phyloP scores from a whole-genome alignment of 495 filamentous ascomycete species.

The Lichina pygmaea region DNA sequence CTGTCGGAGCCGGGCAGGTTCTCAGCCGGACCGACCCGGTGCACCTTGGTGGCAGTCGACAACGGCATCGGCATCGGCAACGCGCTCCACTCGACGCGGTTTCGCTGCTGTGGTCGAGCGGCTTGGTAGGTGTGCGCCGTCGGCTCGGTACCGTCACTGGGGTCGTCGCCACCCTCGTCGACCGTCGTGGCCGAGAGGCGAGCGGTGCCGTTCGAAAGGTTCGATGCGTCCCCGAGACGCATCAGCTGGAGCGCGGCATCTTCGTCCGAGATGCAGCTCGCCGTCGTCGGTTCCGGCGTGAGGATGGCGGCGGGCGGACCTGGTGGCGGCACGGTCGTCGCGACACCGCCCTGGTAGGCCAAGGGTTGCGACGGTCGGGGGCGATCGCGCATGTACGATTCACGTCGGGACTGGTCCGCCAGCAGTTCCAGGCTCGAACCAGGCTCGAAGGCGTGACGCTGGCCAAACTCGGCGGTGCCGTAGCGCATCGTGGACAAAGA shows the following conservation, averaged over 20 bases:
- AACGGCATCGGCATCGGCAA: slow-evolving; percentile 28
- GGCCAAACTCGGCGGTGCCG: too few species aligned
- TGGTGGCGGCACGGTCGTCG: slow-evolving; percentile 6
- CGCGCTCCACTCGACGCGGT: slow-evolving; percentile 21
- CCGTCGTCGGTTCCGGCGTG: slow-evolving; percentile 82
- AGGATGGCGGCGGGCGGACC: slow-evolving; percentile 38
- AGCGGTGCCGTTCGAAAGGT: slow-evolving; percentile 42
- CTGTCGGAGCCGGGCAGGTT: slow-evolving; percentile 40
- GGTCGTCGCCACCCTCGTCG: slow-evolving; percentile 74
- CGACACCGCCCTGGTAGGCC: neutral
- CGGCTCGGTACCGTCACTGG: slow-evolving; percentile 63
- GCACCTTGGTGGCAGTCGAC: slow-evolving; percentile 22
- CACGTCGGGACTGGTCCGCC: slow-evolving; percentile 10
- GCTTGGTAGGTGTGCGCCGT: slow-evolving; percentile 48
- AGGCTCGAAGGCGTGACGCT: too few species aligned
- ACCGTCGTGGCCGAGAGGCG: slow-evolving; percentile 81
- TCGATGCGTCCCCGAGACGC: slow-evolving; percentile 74
- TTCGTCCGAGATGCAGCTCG: slow-evolving; percentile 88
- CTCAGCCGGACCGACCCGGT: slow-evolving; percentile 29
- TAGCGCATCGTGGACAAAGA: neutral
- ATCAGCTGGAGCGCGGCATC: slow-evolving; percentile 93
- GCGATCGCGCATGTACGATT: slow-evolving; percentile 33
- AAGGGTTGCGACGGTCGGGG: neutral
- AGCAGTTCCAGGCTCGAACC: too few species aligned
- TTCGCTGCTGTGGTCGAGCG: slow-evolving; percentile 15